Evolutionary conservation across 208 protist species (phyloP).

Genomic region (Wallacemonas sp.): DNA sequence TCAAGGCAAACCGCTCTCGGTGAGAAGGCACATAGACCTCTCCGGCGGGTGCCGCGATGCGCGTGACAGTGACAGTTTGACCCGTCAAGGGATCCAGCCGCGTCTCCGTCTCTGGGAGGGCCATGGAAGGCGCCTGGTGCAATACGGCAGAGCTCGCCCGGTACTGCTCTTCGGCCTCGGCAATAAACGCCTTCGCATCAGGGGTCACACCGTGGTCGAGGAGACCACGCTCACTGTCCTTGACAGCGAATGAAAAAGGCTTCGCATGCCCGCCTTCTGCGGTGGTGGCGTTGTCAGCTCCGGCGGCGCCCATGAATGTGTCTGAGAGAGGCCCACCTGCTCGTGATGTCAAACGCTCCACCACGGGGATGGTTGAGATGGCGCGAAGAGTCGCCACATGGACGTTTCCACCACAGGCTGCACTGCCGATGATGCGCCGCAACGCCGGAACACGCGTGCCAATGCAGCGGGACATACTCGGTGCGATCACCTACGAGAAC

Average conservation of each 20-base stretch:
- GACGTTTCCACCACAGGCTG: no score
- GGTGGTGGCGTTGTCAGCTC: neutral
- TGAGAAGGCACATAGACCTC: slow-evolving; percentile 64
- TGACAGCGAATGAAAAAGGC: slow-evolving; percentile 46
- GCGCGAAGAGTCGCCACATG: neutral
- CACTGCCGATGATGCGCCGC: neutral
- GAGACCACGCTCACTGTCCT: slow-evolving; percentile 46
- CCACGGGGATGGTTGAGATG: slow-evolving; percentile 26
- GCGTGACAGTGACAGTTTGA: slow-evolving; percentile 17
- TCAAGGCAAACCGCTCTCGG: slow-evolving; percentile 52
- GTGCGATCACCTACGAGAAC: no score
- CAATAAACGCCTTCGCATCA: slow-evolving; percentile 50
- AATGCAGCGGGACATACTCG: neutral
- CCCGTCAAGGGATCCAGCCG: slow-evolving; percentile 31
- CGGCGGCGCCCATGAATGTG: neutral
- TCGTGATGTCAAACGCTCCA: slow-evolving; percentile 28
- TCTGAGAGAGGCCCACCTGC: slow-evolving; percentile 16
- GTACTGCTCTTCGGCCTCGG: slow-evolving; percentile 74
- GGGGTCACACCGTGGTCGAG: slow-evolving; percentile 71
- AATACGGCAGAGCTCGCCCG: slow-evolving; percentile 46
- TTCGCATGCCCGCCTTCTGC: no score
- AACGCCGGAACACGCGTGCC: neutral
- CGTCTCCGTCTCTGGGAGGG: slow-evolving; percentile 18
- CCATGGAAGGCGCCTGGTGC: slow-evolving; percentile 29
- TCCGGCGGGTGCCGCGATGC: slow-evolving; percentile 64